Percentiles rank a stretch among this genome's conserved stretches.
phyloP scores from a whole-genome alignment of 179 eudicot species.

The Beta lomatogona region DNA sequence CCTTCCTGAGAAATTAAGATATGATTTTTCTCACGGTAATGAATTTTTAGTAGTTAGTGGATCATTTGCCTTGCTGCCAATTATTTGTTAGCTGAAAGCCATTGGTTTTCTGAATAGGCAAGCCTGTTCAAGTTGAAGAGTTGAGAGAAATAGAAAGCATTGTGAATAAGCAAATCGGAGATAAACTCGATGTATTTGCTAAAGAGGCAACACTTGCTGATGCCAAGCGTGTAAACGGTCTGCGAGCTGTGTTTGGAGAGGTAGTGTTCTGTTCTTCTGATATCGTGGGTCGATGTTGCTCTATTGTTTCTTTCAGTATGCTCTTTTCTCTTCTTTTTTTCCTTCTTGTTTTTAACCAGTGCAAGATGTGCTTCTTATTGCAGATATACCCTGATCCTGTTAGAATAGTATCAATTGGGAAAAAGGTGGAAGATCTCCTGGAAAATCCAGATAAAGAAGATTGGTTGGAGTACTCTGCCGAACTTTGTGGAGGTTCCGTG shows the following conservation, averaged over 20 bases:
- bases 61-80: not conserved
- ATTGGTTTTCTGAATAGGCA: slow-evolving; percentile 48
- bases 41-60: slow-evolving; percentile 10
- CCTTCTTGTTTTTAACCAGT: not conserved
- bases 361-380: slow-evolving; percentile 15
- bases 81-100: slow-evolving; percentile 11
- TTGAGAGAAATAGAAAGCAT: slow-evolving; percentile 77
- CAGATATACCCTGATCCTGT: slow-evolving; percentile 99
- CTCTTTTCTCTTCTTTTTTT: not conserved
- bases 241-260: slow-evolving; percentile 99
- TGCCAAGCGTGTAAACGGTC: slow-evolving; percentile 85
- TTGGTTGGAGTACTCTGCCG: slow-evolving; percentile 81
- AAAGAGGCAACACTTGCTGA: slow-evolving; percentile 80
- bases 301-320: not conserved
- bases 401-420: slow-evolving; percentile 87
- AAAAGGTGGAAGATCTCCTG: slow-evolving; percentile 82
- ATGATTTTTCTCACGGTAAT: slow-evolving; percentile 95
- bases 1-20: slow-evolving; percentile 95
- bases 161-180: slow-evolving; percentile 89
- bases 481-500: slow-evolving; percentile 87
- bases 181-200: slow-evolving; percentile 75
- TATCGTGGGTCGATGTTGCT: not conserved
- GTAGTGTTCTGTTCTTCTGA: slow-evolving; percentile 35
- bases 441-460: slow-evolving; percentile 77
- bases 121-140: slow-evolving; percentile 85